Conservation (phyloP, 2,329 filamentous ascomycete species). For the Teratosphaeria gauchensis region DNA sequence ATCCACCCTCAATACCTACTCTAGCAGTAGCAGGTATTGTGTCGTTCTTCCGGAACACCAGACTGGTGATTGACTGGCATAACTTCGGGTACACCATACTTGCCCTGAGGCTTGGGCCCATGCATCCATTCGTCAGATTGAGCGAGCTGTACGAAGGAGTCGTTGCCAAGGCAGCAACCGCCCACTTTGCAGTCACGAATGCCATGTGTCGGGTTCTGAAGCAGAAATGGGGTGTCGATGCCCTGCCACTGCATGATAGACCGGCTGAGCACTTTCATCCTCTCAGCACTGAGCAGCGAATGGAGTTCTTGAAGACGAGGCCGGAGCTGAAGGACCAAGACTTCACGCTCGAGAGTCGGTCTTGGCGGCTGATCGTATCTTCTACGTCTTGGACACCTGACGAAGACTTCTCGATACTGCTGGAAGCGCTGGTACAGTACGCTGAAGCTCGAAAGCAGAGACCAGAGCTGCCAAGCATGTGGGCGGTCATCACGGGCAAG, state of each 20-base stretch:
- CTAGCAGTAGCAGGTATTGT: conserved; percentile 65
- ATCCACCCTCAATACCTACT: conserved; percentile 89
- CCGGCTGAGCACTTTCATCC: conserved; percentile 77
- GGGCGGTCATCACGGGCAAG: conserved; percentile 90
- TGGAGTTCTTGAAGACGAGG: conserved; percentile 54
- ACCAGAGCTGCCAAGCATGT: conserved; percentile 51
- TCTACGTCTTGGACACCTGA: conserved; percentile 97
- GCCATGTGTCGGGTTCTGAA: conserved; percentile 74
- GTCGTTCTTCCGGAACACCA: conserved; percentile 67
- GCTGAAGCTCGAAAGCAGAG: conserved; percentile 33
- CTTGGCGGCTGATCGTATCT: conserved; percentile 67
- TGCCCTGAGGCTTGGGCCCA: conserved; percentile 51
- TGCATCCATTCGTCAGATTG: conserved; percentile 66
- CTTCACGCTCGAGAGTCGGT: conserved; percentile 30
- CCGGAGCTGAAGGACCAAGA: conserved; percentile 54
- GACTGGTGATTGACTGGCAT: conserved; percentile 92
- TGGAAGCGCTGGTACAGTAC: conserved; percentile 77
- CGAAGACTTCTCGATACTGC: conserved; percentile 83
- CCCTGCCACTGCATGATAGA: conserved; percentile 71
- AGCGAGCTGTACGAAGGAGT: conserved; percentile 68
- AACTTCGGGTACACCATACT: conserved; percentile 97
- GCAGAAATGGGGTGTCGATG: conserved; percentile 53
- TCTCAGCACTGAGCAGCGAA: conserved; percentile 40
- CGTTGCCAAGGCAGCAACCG: conserved; percentile 58
- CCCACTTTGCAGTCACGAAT: conserved; percentile 79